Evolutionary conservation across 2,329 filamentous ascomycete genomes (phyloP), one percentile per base, ranked within the genome.

Genomic region (Calonectria naviculata): DNA sequence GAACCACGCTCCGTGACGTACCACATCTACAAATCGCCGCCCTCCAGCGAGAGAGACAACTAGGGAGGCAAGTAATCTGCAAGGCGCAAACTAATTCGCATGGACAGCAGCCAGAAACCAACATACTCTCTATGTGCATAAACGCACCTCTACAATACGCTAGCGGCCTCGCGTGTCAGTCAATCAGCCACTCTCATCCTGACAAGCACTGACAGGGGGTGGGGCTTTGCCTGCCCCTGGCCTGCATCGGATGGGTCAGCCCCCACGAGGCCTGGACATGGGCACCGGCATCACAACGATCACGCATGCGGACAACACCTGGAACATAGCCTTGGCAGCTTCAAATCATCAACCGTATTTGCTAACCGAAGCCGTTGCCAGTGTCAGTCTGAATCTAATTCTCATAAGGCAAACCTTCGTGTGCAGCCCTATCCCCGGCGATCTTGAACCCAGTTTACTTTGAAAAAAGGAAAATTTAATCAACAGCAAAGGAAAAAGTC

Each of bases 291-390:
- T 61, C 63, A 70, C 54, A 47, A 47, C 56, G 67, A 52, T 61
- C 65, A 68, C 41, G 49, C 64, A 60, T 54, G 24, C 44, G 42
- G 42, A 65, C 31, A 41, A 46, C 60, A 63, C 60, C 49, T 46
- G 42, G 31, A 26, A 17, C 26, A 29, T 24, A 36, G 42, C n/a
- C 52, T 56, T 56, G 52, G 64, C 17, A 66, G 54, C 49, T 54
- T 58, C 41, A 34, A 67, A 46, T 68, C 64, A 60, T 66, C 38
- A 52, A 49, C 58, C 34, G 41, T 61, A 34, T 64, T 71, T 65
- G 52, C 58, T 68, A 38, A 42, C 17, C 38, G 12, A 47, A 28
- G 44, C 61, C 44, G 36, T 26, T 47, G 34, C 63, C 56, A 66
- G 54, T 70, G 46, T 66, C 36, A 52, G 47, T 36, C 41, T 21